Evolutionary conservation across 257 asterid genomes (phyloP).

Genomic region (Salvia splendens): DNA sequence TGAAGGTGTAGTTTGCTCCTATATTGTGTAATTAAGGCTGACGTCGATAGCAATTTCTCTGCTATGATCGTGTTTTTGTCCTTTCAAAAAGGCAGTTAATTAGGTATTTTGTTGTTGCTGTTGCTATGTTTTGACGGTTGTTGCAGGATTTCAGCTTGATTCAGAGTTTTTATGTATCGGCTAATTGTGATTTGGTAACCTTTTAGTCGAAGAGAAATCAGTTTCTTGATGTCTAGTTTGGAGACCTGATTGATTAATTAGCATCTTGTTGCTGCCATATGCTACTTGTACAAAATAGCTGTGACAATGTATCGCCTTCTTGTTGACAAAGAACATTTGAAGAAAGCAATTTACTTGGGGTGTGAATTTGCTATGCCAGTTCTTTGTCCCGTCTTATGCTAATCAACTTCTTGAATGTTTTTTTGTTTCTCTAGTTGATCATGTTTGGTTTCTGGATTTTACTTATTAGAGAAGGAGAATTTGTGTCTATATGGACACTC

Average conservation of each 20-base stretch:
- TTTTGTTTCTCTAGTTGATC: conserved; percentile 27
- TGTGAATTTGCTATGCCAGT: not conserved
- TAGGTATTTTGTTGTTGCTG: conserved; percentile 4
- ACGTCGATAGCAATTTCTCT: conserved; percentile 1
- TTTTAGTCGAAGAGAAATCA: not conserved
- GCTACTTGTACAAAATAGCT: conserved; percentile 1
- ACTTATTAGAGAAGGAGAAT: conserved; percentile 78
- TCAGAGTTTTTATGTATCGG: not conserved
- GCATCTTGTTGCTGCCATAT: conserved; percentile 4
- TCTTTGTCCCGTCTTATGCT: too few species aligned
- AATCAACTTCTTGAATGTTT: conserved; percentile 1
- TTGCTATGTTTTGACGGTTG: not conserved
- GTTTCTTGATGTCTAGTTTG: conserved; percentile 7
- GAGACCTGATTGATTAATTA: conserved; percentile 7
- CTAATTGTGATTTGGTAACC: not conserved
- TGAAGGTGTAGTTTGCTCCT: not conserved
- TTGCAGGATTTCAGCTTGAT: conserved; percentile 14
- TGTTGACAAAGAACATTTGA: not conserved
- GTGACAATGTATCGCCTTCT: not conserved
- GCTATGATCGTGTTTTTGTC: not conserved
- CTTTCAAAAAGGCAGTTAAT: not conserved
- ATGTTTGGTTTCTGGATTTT: conserved; percentile 29
- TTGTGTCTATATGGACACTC: conserved; percentile 91
- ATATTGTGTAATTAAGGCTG: not conserved
- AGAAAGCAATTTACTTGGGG: conserved; percentile 2